These are phyloP conservation scores for Aspergillus bombycis DNA, from an alignment of 2,329 filamentous ascomycete species.

Conservation along the genomic window DNA sequence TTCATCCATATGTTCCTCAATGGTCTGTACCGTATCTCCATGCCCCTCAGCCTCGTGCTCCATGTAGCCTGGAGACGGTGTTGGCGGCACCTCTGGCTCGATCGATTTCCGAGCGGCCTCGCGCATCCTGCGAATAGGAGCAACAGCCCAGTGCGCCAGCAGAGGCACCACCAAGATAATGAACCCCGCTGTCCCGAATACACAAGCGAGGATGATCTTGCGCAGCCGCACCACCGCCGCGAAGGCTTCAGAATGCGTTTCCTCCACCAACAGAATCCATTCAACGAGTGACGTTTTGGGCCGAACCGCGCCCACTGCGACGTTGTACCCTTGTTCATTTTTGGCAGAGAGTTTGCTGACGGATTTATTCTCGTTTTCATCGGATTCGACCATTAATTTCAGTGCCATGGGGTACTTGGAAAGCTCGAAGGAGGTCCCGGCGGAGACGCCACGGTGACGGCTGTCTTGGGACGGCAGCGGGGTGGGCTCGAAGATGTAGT, in stretches of 20 bases:
- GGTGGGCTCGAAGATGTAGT: conserved; percentile 64
- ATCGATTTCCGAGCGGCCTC: conserved; percentile 75
- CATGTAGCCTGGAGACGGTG: background rate
- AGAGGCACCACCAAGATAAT: conserved; percentile 74
- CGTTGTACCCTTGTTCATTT: conserved; percentile 70
- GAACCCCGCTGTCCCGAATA: conserved; percentile 78
- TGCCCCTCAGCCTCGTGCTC: background rate
- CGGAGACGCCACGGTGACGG: conserved; percentile 25
- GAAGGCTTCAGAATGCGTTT: conserved; percentile 74
- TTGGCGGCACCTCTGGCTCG: conserved; percentile 47
- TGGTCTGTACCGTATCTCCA: background rate
- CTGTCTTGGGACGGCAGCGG: conserved; percentile 41
- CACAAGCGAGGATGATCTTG: conserved; percentile 78
- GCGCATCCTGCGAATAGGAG: conserved; percentile 77
- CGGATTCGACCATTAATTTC: conserved; percentile 59
- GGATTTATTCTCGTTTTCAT: conserved; percentile 63
- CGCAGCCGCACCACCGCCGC: conserved; percentile 74
- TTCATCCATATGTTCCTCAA: conserved; percentile 15
- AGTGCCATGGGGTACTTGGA: conserved; percentile 65
- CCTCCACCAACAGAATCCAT: conserved; percentile 83
- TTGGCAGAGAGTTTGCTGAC: conserved; percentile 68
- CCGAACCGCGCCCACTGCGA: conserved; percentile 80
- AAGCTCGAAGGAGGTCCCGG: conserved; percentile 61
- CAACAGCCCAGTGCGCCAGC: conserved; percentile 78
- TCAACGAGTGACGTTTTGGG: conserved; percentile 70